phyloP scores from a whole-genome alignment of 352 stramenopile genomes.

The Globisporangium camurandrum region DNA sequence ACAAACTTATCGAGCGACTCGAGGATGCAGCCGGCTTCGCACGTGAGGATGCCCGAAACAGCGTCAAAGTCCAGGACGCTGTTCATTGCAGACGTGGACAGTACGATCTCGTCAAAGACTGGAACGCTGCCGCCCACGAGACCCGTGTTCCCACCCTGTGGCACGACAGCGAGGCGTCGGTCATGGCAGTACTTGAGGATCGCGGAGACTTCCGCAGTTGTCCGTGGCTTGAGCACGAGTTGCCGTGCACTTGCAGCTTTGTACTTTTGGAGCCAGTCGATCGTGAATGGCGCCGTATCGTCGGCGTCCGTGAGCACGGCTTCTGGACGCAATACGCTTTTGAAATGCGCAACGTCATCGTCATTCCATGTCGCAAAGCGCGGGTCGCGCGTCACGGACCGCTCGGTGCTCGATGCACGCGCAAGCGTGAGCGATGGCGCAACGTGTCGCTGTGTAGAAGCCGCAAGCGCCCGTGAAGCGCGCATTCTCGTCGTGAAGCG shows the following conservation, averaged over 20 bases:
- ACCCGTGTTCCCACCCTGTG: constrained; percentile 95
- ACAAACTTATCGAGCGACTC: constrained; percentile 90
- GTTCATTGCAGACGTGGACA: constrained; percentile 91
- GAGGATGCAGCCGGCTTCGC: constrained; percentile 91
- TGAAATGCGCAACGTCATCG: constrained; percentile 58
- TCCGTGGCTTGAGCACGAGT: constrained; percentile 85
- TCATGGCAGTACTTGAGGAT: constrained; percentile 93
- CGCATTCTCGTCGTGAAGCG: not conserved
- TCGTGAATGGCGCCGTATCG: constrained; percentile 61
- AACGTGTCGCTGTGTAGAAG: constrained; percentile 5
- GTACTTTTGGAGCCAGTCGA: constrained; percentile 87
- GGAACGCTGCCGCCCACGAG: constrained; percentile 92
- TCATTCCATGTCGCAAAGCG: constrained; percentile 49
- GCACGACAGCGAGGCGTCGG: constrained; percentile 85
- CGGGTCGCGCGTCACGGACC: constrained; percentile 27
- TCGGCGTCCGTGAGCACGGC: constrained; percentile 56
- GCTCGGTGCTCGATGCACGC: constrained; percentile 13
- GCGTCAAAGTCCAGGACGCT: constrained; percentile 88
- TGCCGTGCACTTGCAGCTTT: constrained; percentile 41
- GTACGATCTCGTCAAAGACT: constrained; percentile 91
- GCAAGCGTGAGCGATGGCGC: constrained; percentile 4
- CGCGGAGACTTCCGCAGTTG: constrained; percentile 77
- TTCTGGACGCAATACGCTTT: constrained; percentile 28
- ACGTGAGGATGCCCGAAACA: constrained; percentile 74
- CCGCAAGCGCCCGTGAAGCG: constrained; percentile 10